Percentiles rank a stretch among this genome's conserved stretches.
These are phyloP conservation scores for Pythium folliculosum DNA, from an alignment of 352 stramenopile species.

Conservation along the genomic window DNA sequence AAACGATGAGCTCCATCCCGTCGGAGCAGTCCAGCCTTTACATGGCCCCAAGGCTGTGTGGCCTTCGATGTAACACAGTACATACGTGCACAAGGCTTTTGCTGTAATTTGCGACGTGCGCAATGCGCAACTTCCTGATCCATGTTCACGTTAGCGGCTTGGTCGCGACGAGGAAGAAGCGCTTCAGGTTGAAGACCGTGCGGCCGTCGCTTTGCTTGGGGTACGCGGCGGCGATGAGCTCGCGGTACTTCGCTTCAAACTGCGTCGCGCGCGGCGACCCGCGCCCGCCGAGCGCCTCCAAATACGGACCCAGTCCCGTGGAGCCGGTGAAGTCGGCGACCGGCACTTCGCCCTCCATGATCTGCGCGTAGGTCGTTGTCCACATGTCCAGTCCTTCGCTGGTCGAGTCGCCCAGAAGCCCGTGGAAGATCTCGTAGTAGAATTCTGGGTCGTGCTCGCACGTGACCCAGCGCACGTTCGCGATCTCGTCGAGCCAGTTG, in stretches of 20 bases:
- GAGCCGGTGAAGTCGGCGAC: conserved; percentile 72
- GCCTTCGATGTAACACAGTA: too few species aligned
- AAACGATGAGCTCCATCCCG: too few species aligned
- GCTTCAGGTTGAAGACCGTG: conserved; percentile 69
- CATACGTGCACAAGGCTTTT: too few species aligned
- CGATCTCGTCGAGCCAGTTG: conserved; percentile 38
- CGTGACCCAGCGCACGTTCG: conserved; percentile 65
- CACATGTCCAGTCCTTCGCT: conserved; percentile 54
- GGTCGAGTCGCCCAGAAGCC: not conserved
- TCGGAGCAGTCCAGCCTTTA: too few species aligned
- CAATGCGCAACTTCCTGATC: too few species aligned
- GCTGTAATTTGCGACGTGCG: too few species aligned
- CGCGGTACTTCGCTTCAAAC: conserved; percentile 59
- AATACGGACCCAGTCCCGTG: conserved; percentile 57
- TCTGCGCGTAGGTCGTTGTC: conserved; percentile 58
- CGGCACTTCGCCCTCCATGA: conserved; percentile 53
- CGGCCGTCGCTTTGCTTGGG: conserved; percentile 53
- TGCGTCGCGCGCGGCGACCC: conserved; percentile 25
- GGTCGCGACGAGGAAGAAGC: conserved; percentile 64
- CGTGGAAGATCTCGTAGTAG: conserved; percentile 66
- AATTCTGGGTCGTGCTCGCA: conserved; percentile 60
- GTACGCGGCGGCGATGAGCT: conserved; percentile 58
- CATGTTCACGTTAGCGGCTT: conserved; percentile 21
- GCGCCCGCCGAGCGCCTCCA: conserved; percentile 49
- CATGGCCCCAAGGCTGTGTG: too few species aligned